Evolutionary conservation across 257 asterid species (phyloP), one percentile per base, ranked within the genome.

Genomic region (Fraxinus americana): DNA sequence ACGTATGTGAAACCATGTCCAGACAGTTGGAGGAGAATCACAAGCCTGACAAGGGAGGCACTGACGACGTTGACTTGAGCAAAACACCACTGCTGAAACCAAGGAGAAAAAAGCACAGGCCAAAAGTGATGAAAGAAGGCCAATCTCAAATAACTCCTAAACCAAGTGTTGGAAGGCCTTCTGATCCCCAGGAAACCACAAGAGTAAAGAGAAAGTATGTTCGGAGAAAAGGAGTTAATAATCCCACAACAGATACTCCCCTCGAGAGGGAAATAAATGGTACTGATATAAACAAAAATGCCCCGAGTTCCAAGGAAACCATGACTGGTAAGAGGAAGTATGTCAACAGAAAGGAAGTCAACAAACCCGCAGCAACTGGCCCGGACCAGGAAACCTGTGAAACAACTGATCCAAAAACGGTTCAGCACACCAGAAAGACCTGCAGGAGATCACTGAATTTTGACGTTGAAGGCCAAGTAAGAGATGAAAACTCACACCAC

Each of bases 51-150:
- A 92, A 86, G 85, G 96, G 86, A 79, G 90, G 84, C 81, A 80
- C 74, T 7, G 89, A 83, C 74, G 93, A 73, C 73, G 77, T 80
- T 74, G 91, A 87, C 79, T 69, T 85, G 81, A 83, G 57, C 75
- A 89, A 83, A 82, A 89, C 99, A 74, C 93, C 94, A 50, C 93
- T 81, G 71, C 90, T 73, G 78, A 95, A 89, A 85, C 78, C 90
- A 57, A 90, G 96, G 83, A 85, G 90, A 83, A 93, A 77, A 83
- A 95, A 91, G 77, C 97, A 95, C 88, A 90, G 98, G 89, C 99
- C 99, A 59, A 95, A 91, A 81, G 99, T 95, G 70, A 82, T 95
- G 32, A 76, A 75, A 70, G 98, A 91, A 83, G 92, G 92, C 70
- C 45, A 89, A 81, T 74, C 85, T 76, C 90, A 88, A 75, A 85